Evolutionary conservation across 2,329 filamentous ascomycete genomes (phyloP), one percentile per base, ranked within the genome.

Genomic region (Aspergillus brasiliensis): DNA sequence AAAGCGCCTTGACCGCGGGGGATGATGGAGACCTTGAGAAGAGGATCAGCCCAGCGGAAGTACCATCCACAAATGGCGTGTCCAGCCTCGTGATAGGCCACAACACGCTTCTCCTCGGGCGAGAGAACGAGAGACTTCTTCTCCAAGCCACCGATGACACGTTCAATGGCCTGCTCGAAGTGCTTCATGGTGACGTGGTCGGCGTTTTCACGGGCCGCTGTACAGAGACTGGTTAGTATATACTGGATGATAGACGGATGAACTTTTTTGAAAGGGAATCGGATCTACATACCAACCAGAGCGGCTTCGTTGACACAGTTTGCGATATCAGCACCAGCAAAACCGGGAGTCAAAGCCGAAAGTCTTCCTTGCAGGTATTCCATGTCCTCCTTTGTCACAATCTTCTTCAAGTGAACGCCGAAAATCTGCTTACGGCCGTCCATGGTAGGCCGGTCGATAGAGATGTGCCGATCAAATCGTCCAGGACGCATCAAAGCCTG

Each of bases 21-120:
- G 70, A 99, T 98, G 78, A 99, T 99, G 59, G 93, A 97, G 47
- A 99, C 95, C 81, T 99, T 99, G 61, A 99, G 88, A 3, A 99
- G 86, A 17, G 95, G 95, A 72, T 99, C 95, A n/a, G 95, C 95
- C 75, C 91, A 92, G 78, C 91, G 87, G 81, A 99, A 91, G 83
- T 90, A 99, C 95, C 95, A 99, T 60, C 95, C 95, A 76, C 95
- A 99, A 75, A 99, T 96, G 65, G 95, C 95, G 77, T 99, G 95
- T 60, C 95, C 95, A 34, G 95, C 95, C 81, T 99, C 95, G 79
- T 99, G 95, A 78, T 99, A 99, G 5, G 95, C 95, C 46, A 98
- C 95, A 13, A 92, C 96, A 74, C 86, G 90, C 86, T 98, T 98
- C 82, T 99, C 95, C 69, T 92, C 87, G 1, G 95, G 94, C 67